These are phyloP conservation scores for Penicillium alfredii DNA, from an alignment of 495 filamentous ascomycete genomes.

Conservation along the genomic window DNA sequence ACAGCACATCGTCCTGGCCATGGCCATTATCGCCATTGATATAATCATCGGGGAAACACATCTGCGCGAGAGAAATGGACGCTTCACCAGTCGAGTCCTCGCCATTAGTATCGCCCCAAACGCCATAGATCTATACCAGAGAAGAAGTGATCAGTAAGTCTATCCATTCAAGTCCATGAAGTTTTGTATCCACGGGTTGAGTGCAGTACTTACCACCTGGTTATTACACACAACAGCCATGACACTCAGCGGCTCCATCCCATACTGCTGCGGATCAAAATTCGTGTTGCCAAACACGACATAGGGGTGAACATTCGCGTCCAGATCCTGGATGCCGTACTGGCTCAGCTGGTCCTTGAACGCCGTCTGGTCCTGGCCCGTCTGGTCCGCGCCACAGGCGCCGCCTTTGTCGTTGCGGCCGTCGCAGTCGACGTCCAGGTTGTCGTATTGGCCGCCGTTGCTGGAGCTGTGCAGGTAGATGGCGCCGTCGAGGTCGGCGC, in stretches of 20 bases:
- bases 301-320: conserved; percentile 57
- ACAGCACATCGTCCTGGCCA: conserved; percentile 44
- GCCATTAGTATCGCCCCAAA: conserved; percentile 64
- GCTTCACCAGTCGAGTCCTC: conserved; percentile 50
- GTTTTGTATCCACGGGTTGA: background rate
- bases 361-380: conserved; percentile 49
- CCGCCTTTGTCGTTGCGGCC: conserved; percentile 45
- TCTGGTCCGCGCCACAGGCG: conserved; percentile 44
- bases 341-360: conserved; percentile 44
- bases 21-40: conserved; percentile 49
- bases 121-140: conserved; percentile 47
- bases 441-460: conserved; percentile 19
- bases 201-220: conserved; percentile 42
- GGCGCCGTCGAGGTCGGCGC: conserved; percentile 22
- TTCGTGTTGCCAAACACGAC: conserved; percentile 61
- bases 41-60: conserved; percentile 44
- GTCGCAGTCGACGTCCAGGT: conserved; percentile 67
- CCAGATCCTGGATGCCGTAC: conserved; percentile 49
- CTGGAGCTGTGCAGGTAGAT: conserved; percentile 25
- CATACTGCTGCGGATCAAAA: conserved; percentile 47
- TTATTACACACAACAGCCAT: conserved; percentile 58
- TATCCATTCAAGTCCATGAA: background rate
- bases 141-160: background rate
- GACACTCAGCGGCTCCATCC: conserved; percentile 54
- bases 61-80: conserved; percentile 49